These are phyloP conservation scores for Aspergillus carlsbadensis DNA, from an alignment of 495 filamentous ascomycete species.

Conservation along the genomic window DNA sequence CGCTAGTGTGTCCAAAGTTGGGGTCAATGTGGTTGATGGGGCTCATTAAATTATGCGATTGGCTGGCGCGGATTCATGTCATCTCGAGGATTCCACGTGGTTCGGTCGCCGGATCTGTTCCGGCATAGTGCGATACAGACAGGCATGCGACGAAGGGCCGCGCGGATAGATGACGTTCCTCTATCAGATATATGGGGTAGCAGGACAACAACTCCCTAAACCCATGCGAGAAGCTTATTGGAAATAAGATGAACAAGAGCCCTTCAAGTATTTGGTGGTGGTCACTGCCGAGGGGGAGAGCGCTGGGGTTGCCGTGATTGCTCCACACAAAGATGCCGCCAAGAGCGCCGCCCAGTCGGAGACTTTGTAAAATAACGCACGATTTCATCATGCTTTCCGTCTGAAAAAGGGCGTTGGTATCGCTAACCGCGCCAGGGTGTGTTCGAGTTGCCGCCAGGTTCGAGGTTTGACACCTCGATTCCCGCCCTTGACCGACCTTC, in stretches of 20 bases:
- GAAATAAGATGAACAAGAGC: slow-evolving; percentile 9
- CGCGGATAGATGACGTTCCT: slow-evolving; percentile 6
- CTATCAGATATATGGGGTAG: slow-evolving; percentile 1
- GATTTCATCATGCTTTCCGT: neutral
- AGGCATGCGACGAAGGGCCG: neutral
- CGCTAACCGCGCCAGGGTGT: slow-evolving; percentile 11
- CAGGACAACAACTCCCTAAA: neutral
- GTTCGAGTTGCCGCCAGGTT: neutral
- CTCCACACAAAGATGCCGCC: slow-evolving; percentile 7
- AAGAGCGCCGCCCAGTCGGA: slow-evolving; percentile 15
- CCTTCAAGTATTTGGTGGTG: neutral
- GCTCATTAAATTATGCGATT: slow-evolving; percentile 17
- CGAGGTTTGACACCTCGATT: neutral
- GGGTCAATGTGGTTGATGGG: slow-evolving; percentile 17
- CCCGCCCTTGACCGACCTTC: slow-evolving; percentile 4
- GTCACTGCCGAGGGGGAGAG: neutral
- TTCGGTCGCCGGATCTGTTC: slow-evolving; percentile 15
- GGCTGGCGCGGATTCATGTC: slow-evolving; percentile 5
- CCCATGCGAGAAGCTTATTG: slow-evolving; percentile 10
- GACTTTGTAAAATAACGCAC: slow-evolving; percentile 15
- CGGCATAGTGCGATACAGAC: neutral
- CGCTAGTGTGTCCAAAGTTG: slow-evolving; percentile 20
- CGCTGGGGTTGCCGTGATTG: neutral
- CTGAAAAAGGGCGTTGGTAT: neutral
- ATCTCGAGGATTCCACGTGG: slow-evolving; percentile 24